A percentile compares a stretch with the other conserved stretches of the same genome.
Conservation (phyloP, 257 asterid species). For the Fraxinus americana region DNA sequence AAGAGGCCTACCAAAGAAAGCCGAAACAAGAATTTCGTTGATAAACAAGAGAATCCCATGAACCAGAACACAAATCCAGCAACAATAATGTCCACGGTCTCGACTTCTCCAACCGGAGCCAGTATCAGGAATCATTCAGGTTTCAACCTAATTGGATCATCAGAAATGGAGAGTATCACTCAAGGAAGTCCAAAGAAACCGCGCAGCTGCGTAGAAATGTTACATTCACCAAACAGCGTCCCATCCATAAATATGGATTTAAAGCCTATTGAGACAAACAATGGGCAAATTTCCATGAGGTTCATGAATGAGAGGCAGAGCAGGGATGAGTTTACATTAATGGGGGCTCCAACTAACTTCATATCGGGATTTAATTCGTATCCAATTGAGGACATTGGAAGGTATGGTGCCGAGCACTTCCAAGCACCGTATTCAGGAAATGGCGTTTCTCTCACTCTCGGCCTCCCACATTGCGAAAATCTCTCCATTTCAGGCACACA, state of each 20-base stretch:
- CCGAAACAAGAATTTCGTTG: slow-evolving; percentile 36
- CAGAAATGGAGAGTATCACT: slow-evolving; percentile 58
- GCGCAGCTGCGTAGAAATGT: slow-evolving; percentile 49
- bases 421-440: slow-evolving; percentile 68
- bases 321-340: slow-evolving; percentile 61
- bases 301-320: slow-evolving; percentile 58
- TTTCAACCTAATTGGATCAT: slow-evolving; percentile 65
- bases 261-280: slow-evolving; percentile 37
- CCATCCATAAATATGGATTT: slow-evolving; percentile 53
- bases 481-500: slow-evolving; percentile 66
- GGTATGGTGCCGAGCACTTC: slow-evolving; percentile 71
- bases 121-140: slow-evolving; percentile 42
- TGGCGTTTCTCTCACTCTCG: slow-evolving; percentile 84
- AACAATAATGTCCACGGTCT: slow-evolving; percentile 35
- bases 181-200: slow-evolving; percentile 78
- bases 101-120: slow-evolving; percentile 48
- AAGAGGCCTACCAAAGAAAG: slow-evolving; percentile 44
- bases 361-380: slow-evolving; percentile 85
- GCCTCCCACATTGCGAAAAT: slow-evolving; percentile 85
- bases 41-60: slow-evolving; percentile 35
- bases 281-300: slow-evolving; percentile 49
- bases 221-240: slow-evolving; percentile 37
- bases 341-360: slow-evolving; percentile 86
- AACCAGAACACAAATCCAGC: slow-evolving; percentile 31
- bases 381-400: slow-evolving; percentile 70